phyloP scores from a whole-genome alignment of 2,329 filamentous ascomycete species.

The Thelonectria blattea region DNA sequence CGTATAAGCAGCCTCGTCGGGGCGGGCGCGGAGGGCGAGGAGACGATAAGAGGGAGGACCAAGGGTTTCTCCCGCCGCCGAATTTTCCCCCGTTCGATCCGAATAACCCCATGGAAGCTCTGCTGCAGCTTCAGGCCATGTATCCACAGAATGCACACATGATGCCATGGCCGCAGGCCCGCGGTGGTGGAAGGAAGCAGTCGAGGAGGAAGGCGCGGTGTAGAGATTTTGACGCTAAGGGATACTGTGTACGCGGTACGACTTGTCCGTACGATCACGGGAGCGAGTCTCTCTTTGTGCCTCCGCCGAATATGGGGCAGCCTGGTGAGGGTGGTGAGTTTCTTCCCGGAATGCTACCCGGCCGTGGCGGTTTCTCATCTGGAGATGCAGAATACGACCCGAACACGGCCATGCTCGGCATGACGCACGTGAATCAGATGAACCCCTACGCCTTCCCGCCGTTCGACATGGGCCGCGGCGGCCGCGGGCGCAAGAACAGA shows the following conservation, averaged over 20 bases:
- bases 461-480: slow-evolving; percentile 37
- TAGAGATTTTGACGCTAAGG: slow-evolving; percentile 74
- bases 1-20: slow-evolving; percentile 66
- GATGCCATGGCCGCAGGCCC: slow-evolving; percentile 46
- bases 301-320: slow-evolving; percentile 25
- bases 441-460: slow-evolving; percentile 30
- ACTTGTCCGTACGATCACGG: slow-evolving; percentile 75
- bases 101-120: slow-evolving; percentile 65
- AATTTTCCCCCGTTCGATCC: slow-evolving; percentile 60
- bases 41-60: slow-evolving; percentile 29
- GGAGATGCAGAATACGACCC: slow-evolving; percentile 43
- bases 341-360: neutral
- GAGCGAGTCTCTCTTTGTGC: slow-evolving; percentile 53
- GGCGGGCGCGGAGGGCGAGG: slow-evolving; percentile 47
- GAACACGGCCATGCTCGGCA: slow-evolving; percentile 36
- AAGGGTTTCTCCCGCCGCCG: slow-evolving; percentile 25
- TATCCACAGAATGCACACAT: slow-evolving; percentile 51
- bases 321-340: slow-evolving; percentile 42
- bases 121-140: slow-evolving; percentile 67
- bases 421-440: slow-evolving; percentile 27
- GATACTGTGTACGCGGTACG: slow-evolving; percentile 71
- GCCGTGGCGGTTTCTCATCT: slow-evolving; percentile 21
- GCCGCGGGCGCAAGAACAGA: slow-evolving; percentile 44
- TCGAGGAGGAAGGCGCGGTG: slow-evolving; percentile 59
- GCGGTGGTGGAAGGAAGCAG: slow-evolving; percentile 34